Conservation (phyloP, 306 rosid species). For the Fagus sylvatica region DNA sequence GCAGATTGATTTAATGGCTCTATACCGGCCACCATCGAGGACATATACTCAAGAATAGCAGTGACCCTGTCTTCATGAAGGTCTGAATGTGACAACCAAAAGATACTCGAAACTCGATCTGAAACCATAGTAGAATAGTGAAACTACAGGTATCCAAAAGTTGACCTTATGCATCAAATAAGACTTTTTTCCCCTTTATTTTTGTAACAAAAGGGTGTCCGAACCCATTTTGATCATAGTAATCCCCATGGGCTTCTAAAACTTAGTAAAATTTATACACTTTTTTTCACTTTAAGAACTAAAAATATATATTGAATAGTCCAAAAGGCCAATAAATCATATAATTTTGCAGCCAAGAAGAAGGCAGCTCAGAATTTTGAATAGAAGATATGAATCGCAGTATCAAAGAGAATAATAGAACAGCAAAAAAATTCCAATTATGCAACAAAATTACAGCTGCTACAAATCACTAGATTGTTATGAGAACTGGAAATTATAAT, state of each 20-base stretch:
- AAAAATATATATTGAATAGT: not conserved
- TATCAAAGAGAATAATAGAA: not conserved
- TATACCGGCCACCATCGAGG: slow-evolving; percentile 76
- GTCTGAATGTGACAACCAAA: slow-evolving; percentile 78
- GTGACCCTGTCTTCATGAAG: slow-evolving; percentile 77
- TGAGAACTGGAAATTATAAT: not conserved
- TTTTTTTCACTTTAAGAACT: not conserved
- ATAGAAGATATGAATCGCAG: not conserved
- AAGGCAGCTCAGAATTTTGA: not conserved
- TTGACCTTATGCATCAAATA: not conserved
- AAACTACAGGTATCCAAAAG: slow-evolving; percentile 14
- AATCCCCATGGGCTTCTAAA: not conserved
- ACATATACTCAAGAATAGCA: slow-evolving; percentile 70
- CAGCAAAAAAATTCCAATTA: not conserved
- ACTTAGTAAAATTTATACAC: not conserved
- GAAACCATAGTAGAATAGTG: slow-evolving; percentile 26
- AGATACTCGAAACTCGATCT: slow-evolving; percentile 76
- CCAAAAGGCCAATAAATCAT: not conserved
- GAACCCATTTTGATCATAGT: not conserved
- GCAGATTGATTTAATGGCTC: slow-evolving; percentile 57
- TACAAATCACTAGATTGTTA: not conserved
- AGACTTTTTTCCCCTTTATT: not conserved
- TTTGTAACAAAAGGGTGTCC: not conserved
- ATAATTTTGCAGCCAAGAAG: not conserved
- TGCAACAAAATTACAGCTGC: not conserved